These are phyloP conservation scores for Podospora comata DNA, from an alignment of 495 filamentous ascomycete species.

Conservation along the genomic window DNA sequence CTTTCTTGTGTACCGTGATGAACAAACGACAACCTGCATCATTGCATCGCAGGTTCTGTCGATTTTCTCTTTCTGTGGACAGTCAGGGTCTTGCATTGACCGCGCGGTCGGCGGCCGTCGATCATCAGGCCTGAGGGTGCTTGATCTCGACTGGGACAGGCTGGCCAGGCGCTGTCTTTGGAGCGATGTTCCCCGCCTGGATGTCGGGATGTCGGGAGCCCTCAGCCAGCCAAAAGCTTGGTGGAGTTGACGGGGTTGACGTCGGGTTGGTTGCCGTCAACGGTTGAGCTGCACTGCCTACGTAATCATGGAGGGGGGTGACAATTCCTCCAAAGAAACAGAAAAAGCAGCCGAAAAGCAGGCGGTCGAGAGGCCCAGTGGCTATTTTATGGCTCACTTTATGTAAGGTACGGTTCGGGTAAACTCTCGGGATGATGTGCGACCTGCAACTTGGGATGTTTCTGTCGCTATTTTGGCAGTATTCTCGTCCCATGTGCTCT, in stretches of 20 bases:
- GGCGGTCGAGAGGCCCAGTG: background rate
- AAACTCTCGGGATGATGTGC: conserved; percentile 4
- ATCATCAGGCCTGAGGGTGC: conserved; percentile 10
- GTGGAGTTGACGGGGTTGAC: background rate
- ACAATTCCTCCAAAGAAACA: background rate
- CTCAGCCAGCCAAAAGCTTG: conserved; percentile 5
- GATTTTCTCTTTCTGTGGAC: background rate
- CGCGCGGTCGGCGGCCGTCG: conserved; percentile 21
- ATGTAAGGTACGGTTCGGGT: background rate
- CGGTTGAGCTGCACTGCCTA: background rate
- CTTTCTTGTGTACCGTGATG: conserved; percentile 3
- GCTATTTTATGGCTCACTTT: conserved; percentile 2
- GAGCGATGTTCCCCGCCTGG: conserved; percentile 8
- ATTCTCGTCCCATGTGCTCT: conserved; percentile 2
- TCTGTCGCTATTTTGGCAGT: background rate
- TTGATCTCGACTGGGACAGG: conserved; percentile 6
- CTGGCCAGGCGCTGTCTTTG: conserved; percentile 14
- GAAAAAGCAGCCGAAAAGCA: background rate
- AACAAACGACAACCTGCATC: background rate
- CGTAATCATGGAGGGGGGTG: conserved; percentile 8
- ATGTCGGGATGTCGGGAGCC: conserved; percentile 1
- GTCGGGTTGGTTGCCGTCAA: background rate
- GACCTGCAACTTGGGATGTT: conserved; percentile 3
- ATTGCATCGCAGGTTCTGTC: background rate
- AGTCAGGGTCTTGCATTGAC: conserved; percentile 16